Evolutionary conservation across 371 early-diverging fungal species (phyloP).

Genomic region (Mucor indicus): DNA sequence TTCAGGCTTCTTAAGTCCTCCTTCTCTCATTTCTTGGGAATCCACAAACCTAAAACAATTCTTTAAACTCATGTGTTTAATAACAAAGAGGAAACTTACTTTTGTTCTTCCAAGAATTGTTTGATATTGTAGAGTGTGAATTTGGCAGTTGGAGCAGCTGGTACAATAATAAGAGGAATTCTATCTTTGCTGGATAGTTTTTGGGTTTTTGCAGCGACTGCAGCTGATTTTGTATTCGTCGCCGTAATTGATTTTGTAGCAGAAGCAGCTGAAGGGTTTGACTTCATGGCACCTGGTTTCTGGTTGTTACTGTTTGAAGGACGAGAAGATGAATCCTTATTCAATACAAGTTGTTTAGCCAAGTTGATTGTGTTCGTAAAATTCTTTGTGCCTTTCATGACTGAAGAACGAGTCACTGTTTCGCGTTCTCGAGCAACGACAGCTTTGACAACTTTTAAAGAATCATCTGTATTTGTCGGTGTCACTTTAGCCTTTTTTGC

Average conservation of each 20-base stretch:
- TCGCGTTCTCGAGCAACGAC: conserved; percentile 46
- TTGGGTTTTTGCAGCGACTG: conserved; percentile 12
- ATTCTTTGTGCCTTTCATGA: conserved; percentile 44
- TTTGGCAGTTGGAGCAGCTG: conserved; percentile 79
- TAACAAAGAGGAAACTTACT: conserved; percentile 32
- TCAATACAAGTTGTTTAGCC: conserved; percentile 17
- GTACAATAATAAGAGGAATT: conserved; percentile 87
- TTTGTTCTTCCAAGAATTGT: conserved; percentile 71
- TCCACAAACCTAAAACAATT: conserved; percentile 55
- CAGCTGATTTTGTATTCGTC: not conserved
- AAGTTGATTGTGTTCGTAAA: conserved; percentile 19
- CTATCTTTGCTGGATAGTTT: conserved; percentile 26
- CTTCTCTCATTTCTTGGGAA: conserved; percentile 58
- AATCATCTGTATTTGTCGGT: conserved; percentile 32
- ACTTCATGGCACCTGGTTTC: conserved; percentile 9
- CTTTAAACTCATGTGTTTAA: not conserved
- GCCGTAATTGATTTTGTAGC: not conserved
- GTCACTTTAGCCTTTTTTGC: conserved; percentile 32
- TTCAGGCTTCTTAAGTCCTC: conserved; percentile 65
- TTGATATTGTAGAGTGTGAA: conserved; percentile 84
- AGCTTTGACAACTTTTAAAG: conserved; percentile 28
- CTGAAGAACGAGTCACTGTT: conserved; percentile 36
- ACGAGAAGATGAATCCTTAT: conserved; percentile 11
- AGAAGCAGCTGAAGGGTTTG: not conserved
- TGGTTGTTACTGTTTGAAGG: not conserved